Evolutionary conservation across 495 filamentous ascomycete genomes (phyloP).

Genomic region (Lichina pygmaea): DNA sequence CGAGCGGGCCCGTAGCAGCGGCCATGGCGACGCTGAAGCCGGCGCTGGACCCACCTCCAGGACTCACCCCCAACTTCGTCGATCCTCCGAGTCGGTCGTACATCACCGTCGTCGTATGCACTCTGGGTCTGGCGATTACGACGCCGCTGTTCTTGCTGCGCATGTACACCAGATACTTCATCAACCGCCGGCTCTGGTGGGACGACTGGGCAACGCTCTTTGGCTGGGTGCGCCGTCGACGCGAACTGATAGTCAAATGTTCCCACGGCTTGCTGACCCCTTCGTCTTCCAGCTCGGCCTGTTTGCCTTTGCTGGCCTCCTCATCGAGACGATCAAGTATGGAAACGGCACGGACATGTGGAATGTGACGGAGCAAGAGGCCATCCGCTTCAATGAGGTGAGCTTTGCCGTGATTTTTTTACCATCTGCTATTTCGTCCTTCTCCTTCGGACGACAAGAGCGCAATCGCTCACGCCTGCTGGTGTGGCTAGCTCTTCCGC

Average conservation of each 20-base stretch:
- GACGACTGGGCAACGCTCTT: slow-evolving; percentile 4
- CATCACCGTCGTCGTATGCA: not conserved
- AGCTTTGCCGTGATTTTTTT: not conserved
- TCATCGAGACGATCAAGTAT: slow-evolving; percentile 4
- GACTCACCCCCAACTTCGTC: slow-evolving; percentile 6
- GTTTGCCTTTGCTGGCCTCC: slow-evolving; percentile 3
- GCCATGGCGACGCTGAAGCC: not conserved
- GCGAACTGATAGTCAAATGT: not conserved
- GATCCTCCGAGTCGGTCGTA: slow-evolving; percentile 5
- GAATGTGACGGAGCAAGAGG: slow-evolving; percentile 7
- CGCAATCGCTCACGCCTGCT: not conserved
- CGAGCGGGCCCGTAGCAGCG: too few relatives aligned
- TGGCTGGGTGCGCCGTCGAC: not conserved
- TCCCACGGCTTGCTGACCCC: not conserved
- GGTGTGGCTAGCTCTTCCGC: slow-evolving; percentile 4
- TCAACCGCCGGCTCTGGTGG: slow-evolving; percentile 1
- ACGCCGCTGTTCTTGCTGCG: slow-evolving; percentile 4
- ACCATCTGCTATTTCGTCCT: too few relatives aligned
- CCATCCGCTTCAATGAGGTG: slow-evolving; percentile 5
- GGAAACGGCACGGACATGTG: slow-evolving; percentile 7
- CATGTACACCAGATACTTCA: slow-evolving; percentile 2
- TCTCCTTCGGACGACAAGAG: not conserved
- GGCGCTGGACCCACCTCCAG: slow-evolving; percentile 1
- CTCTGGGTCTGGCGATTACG: slow-evolving; percentile 4
- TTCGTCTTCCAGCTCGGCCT: not conserved